Evolutionary conservation across 306 rosid species (phyloP).

Genomic region (Coriaria nepalensis): DNA sequence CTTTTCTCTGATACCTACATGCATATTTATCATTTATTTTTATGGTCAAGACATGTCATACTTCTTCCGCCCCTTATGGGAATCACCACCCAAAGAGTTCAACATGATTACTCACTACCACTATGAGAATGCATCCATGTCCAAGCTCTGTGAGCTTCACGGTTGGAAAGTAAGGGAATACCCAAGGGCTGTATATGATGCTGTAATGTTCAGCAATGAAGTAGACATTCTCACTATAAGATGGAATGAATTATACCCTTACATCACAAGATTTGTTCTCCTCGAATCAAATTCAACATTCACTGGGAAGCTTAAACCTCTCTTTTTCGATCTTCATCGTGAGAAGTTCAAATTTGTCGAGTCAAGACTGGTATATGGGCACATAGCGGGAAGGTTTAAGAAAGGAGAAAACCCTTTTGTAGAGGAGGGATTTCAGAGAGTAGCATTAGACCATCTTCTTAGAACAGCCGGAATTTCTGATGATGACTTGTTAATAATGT

Average conservation of each 20-base stretch:
- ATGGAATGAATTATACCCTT: slow-evolving; percentile 91
- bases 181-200: slow-evolving; percentile 94
- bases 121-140: too few species aligned
- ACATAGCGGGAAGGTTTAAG: slow-evolving; percentile 68
- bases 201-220: slow-evolving; percentile 92
- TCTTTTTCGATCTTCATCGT: slow-evolving; percentile 43
- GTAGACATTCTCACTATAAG: slow-evolving; percentile 71
- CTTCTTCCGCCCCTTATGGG: too few species aligned
- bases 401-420: slow-evolving; percentile 89
- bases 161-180: slow-evolving; percentile 67
- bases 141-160: too few species aligned
- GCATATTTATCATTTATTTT: too few species aligned
- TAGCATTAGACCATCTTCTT: slow-evolving; percentile 80
- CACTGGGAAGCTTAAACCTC: slow-evolving; percentile 68
- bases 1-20: too few species aligned
- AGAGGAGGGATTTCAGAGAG: slow-evolving; percentile 98
- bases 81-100: too few species aligned
- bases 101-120: too few species aligned
- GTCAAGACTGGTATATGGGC: slow-evolving; percentile 73
- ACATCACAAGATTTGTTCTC: slow-evolving; percentile 69
- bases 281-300: slow-evolving; percentile 95
- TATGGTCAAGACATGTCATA: too few species aligned
- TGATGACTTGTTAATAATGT: slow-evolving; percentile 94
- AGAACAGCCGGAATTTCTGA: slow-evolving; percentile 76
- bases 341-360: slow-evolving; percentile 59